These are phyloP conservation scores for Tolypocladium tundrense DNA, from an alignment of 2,329 filamentous ascomycete species.

Conservation along the genomic window DNA sequence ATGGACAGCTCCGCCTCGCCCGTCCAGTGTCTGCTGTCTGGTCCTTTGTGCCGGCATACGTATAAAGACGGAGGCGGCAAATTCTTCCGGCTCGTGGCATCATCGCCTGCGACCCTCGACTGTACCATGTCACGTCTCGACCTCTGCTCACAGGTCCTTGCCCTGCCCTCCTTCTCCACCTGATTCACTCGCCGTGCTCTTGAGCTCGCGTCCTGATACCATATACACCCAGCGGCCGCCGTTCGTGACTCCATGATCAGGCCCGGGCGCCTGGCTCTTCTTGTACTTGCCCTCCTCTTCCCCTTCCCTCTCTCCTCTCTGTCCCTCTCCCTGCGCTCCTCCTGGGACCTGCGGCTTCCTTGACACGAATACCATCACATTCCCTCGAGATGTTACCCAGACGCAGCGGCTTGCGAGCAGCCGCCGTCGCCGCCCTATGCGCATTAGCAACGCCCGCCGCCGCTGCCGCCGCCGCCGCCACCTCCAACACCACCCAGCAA, in stretches of 20 bases:
- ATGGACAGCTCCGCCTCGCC: not conserved
- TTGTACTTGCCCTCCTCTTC: not conserved
- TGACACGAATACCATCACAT: not conserved
- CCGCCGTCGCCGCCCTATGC: conserved; percentile 11
- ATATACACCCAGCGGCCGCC: not conserved
- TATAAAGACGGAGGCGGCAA: not conserved
- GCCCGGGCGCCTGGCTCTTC: not conserved
- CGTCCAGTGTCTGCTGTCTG: not conserved
- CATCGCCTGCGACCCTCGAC: not conserved
- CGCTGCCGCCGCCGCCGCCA: not conserved
- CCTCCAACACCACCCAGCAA: conserved; percentile 5
- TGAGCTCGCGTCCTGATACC: not conserved
- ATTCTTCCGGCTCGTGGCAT: not conserved
- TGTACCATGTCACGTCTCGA: not conserved
- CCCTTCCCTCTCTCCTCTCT: not conserved
- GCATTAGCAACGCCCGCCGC: conserved; percentile 3
- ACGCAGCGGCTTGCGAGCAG: conserved; percentile 8
- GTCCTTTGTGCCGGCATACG: not conserved
- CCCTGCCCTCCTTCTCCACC: not conserved
- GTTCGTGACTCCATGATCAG: not conserved
- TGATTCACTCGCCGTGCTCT: not conserved
- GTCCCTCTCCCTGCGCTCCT: not conserved
- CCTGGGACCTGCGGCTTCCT: not conserved
- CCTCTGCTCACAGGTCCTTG: not conserved
- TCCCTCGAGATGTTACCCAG: not conserved